Base-by-base conservation (phyloP, 1,284 basidiomycete species). In the Nidula niveotomentosa region DNA sequence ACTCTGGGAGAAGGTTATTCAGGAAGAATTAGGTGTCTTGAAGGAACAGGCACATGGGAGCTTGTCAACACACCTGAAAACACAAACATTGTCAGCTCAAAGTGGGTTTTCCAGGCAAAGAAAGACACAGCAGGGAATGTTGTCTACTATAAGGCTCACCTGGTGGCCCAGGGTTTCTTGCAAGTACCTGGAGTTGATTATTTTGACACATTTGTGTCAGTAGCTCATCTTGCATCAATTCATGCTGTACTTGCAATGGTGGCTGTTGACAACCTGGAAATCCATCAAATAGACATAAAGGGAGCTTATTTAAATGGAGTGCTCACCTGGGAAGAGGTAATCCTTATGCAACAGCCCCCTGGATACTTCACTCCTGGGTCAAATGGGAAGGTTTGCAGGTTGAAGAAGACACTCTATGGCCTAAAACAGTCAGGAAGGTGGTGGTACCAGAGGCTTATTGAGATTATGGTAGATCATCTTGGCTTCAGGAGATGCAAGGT, bases 1-100 rank as follows among this genome's bases (percentile, higher is more conserved):
- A n/a, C 37, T 39, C 37, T 75, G 71, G 74, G 50, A 63, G 36
- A 54, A 50, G 1, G 71, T 68, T 2, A 70, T 71, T 30, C 53
- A 71, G 1, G 59, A 60, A 10, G 73, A 74, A 53, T 56, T 71
- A 8, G 47, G 57, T 1, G 55, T 60, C 6, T 50, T 71, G 10
- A 48, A 63, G 10, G 36, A 54, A 7, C 59, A 62, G 59, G 62
- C 13, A 73, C 70, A 1, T 73, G 66, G 66, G 43, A 56, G 9
- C 47, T 70, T 8, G 17, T 47, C 17, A 9, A 47, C 17, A 8
- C 45, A 9, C 45, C 18, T 13, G 45, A 13, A 47, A 17, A 23
- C 8, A 23, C n/a, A n/a, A n/a, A n/a, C n/a, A n/a, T n/a, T n/a
- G n/a, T n/a, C n/a, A n/a, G n/a, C n/a, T n/a, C n/a, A n/a, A n/a